A percentile compares a stretch with the other conserved stretches of the same genome.
Conservation (phyloP, 306 rosid genomes). For the Ammopiptanthus mongolicus region DNA sequence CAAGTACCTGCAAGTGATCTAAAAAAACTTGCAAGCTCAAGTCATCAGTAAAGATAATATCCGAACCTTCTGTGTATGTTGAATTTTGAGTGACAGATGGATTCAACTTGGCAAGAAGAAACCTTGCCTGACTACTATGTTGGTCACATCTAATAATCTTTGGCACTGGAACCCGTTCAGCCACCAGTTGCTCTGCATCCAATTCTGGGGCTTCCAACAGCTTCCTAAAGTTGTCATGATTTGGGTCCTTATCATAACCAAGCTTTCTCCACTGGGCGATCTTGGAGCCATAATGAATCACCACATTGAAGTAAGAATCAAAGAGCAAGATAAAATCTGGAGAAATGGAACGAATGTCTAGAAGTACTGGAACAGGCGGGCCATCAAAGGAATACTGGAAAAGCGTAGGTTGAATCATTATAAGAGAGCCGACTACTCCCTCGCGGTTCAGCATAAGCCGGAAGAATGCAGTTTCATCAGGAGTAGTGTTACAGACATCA, state of each 20-base stretch:
- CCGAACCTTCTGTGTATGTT: slow-evolving; percentile 68
- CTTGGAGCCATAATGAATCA: slow-evolving; percentile 80
- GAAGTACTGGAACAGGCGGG: slow-evolving; percentile 82
- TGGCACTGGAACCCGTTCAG: slow-evolving; percentile 71
- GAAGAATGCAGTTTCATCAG: slow-evolving; percentile 88
- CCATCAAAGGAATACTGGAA: slow-evolving; percentile 82
- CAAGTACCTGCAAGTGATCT: slow-evolving; percentile 79
- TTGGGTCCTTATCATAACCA: slow-evolving; percentile 77
- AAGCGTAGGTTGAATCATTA: slow-evolving; percentile 95
- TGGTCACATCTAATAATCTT: slow-evolving; percentile 81
- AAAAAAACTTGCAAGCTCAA: slow-evolving; percentile 85
- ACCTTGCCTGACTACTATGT: slow-evolving; percentile 86
- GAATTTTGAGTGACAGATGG: slow-evolving; percentile 89
- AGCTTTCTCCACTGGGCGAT: slow-evolving; percentile 83
- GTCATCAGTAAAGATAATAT: slow-evolving; percentile 79
- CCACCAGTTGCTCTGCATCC: slow-evolving; percentile 70
- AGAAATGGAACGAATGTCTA: slow-evolving; percentile 69
- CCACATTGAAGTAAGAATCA: slow-evolving; percentile 83
- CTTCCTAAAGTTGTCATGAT: slow-evolving; percentile 75
- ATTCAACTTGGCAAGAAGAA: slow-evolving; percentile 91
- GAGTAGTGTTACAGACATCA: slow-evolving; percentile 69
- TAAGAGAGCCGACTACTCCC: slow-evolving; percentile 78
- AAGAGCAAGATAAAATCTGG: slow-evolving; percentile 83
- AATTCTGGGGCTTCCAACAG: slow-evolving; percentile 77
- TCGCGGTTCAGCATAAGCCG: slow-evolving; percentile 77